Base-by-base conservation (phyloP, 495 filamentous ascomycete genomes). In the Lineolata rhizophorae region DNA sequence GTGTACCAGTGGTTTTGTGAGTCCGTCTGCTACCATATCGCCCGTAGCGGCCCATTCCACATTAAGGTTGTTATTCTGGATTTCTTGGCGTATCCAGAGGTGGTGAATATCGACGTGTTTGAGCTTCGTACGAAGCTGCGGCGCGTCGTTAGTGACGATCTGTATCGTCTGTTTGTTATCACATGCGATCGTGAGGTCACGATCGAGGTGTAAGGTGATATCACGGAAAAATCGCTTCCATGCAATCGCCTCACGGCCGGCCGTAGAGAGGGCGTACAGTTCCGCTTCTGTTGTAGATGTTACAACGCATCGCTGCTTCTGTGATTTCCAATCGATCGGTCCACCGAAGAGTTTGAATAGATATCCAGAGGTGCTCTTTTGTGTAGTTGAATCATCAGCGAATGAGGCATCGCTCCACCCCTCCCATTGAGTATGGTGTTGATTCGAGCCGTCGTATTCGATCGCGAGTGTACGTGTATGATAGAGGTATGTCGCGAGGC, bases 221-320 rank as follows among this genome's bases (percentile, higher is more conserved):
- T 15, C 10, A 10, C 20, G 5, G 24, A 41, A 41, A 12, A 39
- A n/a, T 33, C 38, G 8, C 13, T 20, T 4, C 36, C 35, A 39
- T 24, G 20, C 26, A 11, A 20, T 8, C 20, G 29, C 22, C 13
- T 51, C 39, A 31, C 40, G 46, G n/a, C 35, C 33, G 3, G 35
- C 31, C 27, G 36, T 32, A 0, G 43, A 35, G 3, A 43, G 20
- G 6, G 45, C 35, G 0, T 48, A 19, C 1, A 48, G 29, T 20
- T 48, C 43, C 2, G 45, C 40, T 30, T 51, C 40, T 16, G 45
- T 46, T n/a, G 45, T 51, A 10, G 45, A 48, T n/a, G 40, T 49
- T 2, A 43, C 46, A 12, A 46, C 43, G 3, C 30, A 42, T 18
- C 41, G 31, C 32, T 48, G 42, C 21, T 45, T 37, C 11, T 36